Evolutionary conservation across 768 basidiomycete species (phyloP), one percentile per base, ranked within the genome.

Genomic region (Lanmaoa pseudosensibilis): DNA sequence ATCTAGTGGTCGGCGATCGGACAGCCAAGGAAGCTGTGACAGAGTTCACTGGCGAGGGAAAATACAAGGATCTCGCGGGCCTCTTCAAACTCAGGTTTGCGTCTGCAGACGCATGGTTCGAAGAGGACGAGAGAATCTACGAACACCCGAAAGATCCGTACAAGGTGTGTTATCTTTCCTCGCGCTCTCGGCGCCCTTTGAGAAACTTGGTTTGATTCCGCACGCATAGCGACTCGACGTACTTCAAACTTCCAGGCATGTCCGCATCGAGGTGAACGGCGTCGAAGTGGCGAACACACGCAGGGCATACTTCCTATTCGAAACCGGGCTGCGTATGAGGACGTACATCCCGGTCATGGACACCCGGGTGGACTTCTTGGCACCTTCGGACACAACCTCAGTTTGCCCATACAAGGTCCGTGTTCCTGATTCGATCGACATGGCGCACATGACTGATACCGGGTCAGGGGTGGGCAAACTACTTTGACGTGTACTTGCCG

Each of bases 111-210:
- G 77, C 78, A 4, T 87, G 86, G 86, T 84, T 86, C 50, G 85
- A 87, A 71, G 85, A 87, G 64, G 85, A 86, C 47, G 84, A 88
- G 46, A 68, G 81, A 53, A 77, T 87, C 33, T 82, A 76, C 54
- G 73, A 77, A 2, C 86, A 88, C 56, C 82, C 84, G 9, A 86
- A 83, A 61, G 85, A 88, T 65, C 85, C 85, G 1, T 88, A 85
- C 70, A 87, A 88, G 77, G 86, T 85, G 4, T 44, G 55, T n/a
- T 27, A 2, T 21, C n/a, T n/a, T 18, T 3, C 5, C 13, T 32
- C 9, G 16, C n/a, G n/a, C n/a, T n/a, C n/a, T n/a, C 27, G 27
- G 27, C 27, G 27, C 27, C 3, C 5, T 25, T 16, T 30, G 10
- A 25, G 23, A 13, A 25, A 19, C 12, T 32, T 11, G 16, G 6